Evolutionary conservation across 1,284 basidiomycete species (phyloP), one percentile per base, ranked within the genome.

Genomic region (Austropuccinia psidii): DNA sequence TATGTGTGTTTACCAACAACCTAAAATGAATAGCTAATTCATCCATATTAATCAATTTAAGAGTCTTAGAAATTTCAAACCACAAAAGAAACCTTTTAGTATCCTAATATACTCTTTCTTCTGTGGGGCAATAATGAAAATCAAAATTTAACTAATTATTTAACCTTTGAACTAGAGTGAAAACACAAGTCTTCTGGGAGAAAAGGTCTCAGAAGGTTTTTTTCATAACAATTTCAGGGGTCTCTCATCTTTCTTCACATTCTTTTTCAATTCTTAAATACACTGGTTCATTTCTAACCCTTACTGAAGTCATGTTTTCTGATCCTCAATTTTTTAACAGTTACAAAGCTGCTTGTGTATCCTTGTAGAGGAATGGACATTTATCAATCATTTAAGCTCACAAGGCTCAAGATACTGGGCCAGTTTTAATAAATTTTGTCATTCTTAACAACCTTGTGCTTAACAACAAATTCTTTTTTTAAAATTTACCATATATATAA

Each of bases 51-150:
- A n/a, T n/a, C n/a, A n/a, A n/a, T n/a, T n/a, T n/a, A n/a, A n/a
- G n/a, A n/a, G n/a, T n/a, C n/a, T n/a, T n/a, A n/a, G n/a, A n/a
- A n/a, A n/a, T n/a, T n/a, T n/a, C n/a, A n/a, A n/a, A n/a, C n/a
- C n/a, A n/a, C n/a, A n/a, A n/a, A n/a, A n/a, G n/a, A n/a, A n/a
- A n/a, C n/a, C n/a, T n/a, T 98, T 76, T 92, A 90, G 86, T 91
- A 91, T 80, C 96, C 95, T 21, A 87, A 88, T 77, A 91, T 90
- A 76, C 86, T 98, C 65, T 89, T 90, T 80, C 86, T 98, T 69
- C 85, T 98, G 24, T 89, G 95, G 61, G 95, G 95, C 27, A 98
- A 98, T 82, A 96, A 98, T 83, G 95, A 98, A 85, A 98, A 95
- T 80, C 87, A 89, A 58, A 93, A 97, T 82, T 84, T 97, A 74